A percentile compares a stretch with the other conserved stretches of the same genome.
Conservation (phyloP, 2,329 filamentous ascomycete genomes). For the Cercospora canescens region DNA sequence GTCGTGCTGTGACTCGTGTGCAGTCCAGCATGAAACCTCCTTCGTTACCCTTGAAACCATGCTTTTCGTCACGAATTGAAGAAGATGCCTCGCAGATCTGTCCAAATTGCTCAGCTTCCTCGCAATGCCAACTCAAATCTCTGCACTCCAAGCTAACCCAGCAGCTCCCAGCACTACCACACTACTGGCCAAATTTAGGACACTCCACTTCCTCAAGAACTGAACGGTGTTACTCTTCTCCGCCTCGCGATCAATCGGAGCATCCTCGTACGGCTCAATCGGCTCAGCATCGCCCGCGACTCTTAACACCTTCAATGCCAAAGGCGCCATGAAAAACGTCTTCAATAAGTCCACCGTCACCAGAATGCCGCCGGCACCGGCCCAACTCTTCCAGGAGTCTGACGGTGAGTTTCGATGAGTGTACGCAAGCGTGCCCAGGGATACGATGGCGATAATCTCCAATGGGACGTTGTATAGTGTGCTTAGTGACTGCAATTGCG, state of each 20-base stretch:
- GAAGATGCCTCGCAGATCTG: too few relatives aligned
- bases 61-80: too few relatives aligned
- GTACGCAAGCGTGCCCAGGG: constrained; percentile 27
- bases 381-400: constrained; percentile 25
- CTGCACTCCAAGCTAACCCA: background rate
- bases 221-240: constrained; percentile 32
- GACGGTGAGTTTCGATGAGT: constrained; percentile 4
- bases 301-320: constrained; percentile 30
- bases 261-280: constrained; percentile 35
- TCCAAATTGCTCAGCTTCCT: too few relatives aligned
- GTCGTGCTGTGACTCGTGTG: too few relatives aligned
- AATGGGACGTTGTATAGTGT: constrained; percentile 26
- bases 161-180: constrained; percentile 1
- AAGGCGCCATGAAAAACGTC: constrained; percentile 26
- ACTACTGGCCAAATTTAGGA: constrained; percentile 5
- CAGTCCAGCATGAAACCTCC: too few relatives aligned
- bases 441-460: constrained; percentile 26
- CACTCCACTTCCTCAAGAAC: constrained; percentile 29
- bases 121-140: background rate
- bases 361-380: constrained; percentile 24
- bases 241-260: constrained; percentile 29
- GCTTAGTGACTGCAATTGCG: constrained; percentile 23
- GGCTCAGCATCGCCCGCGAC: constrained; percentile 31
- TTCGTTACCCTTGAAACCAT: too few relatives aligned
- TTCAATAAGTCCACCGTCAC: constrained; percentile 28